These are phyloP conservation scores for Vinca major DNA, from an alignment of 305 asterid genomes.

Conservation along the genomic window DNA sequence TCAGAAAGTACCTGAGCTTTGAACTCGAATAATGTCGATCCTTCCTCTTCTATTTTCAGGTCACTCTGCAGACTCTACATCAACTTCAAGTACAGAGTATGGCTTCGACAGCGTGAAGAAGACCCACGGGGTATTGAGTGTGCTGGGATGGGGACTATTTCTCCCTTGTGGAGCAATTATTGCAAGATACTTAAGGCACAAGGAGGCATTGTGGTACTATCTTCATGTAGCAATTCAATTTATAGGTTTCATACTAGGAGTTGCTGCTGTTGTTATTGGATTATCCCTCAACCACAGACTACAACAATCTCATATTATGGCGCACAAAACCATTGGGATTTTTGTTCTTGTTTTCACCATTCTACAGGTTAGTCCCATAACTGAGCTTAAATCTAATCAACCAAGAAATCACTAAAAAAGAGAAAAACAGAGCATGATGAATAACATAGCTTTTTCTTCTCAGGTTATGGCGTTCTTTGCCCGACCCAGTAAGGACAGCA, in stretches of 20 bases:
- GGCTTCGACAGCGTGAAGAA: constrained; percentile 31
- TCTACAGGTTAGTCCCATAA: constrained; percentile 51
- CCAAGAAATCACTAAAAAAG: background rate
- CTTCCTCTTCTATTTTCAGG: constrained; percentile 29
- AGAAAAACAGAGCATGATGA: background rate
- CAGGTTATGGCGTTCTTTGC: constrained; percentile 71
- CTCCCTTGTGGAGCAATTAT: constrained; percentile 69
- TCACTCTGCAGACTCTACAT: constrained; percentile 21
- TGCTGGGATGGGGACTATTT: constrained; percentile 74
- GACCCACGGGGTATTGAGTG: constrained; percentile 66
- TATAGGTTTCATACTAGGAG: constrained; percentile 60
- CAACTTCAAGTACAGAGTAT: constrained; percentile 19
- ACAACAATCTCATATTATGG: constrained; percentile 40
- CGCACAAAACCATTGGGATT: constrained; percentile 79
- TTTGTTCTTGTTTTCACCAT: constrained; percentile 54
- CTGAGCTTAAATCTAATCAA: constrained; percentile 4
- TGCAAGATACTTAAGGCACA: constrained; percentile 66
- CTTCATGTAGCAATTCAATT: constrained; percentile 66
- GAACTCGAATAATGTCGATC: background rate
- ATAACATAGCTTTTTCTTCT: background rate
- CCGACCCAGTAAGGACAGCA: constrained; percentile 61
- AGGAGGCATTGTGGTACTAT: constrained; percentile 58
- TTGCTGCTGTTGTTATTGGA: constrained; percentile 63
- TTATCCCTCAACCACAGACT: constrained; percentile 50
- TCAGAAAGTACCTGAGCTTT: background rate